Evolutionary conservation across 2,329 filamentous ascomycete genomes (phyloP).

Genomic region (Sporothrix curviconia): DNA sequence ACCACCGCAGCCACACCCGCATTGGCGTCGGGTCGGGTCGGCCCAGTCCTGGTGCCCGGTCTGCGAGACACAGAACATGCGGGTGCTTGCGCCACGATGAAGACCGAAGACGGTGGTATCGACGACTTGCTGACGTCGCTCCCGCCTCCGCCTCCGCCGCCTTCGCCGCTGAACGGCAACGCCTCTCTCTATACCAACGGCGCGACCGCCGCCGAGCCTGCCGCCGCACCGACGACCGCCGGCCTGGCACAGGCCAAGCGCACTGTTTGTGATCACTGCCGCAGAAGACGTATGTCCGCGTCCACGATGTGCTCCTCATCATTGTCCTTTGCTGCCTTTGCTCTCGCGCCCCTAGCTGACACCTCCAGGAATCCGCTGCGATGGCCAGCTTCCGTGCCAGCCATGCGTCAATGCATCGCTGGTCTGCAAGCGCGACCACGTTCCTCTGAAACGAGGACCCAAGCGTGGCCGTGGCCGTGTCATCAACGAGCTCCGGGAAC

Average conservation of each 20-base stretch:
- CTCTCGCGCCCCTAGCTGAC: background rate
- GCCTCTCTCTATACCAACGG: background rate
- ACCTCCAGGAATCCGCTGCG: slow-evolving; percentile 37
- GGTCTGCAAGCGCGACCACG: slow-evolving; percentile 57
- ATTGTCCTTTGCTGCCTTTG: slow-evolving; percentile 9
- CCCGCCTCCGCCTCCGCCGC: slow-evolving; percentile 10
- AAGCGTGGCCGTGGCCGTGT: slow-evolving; percentile 57
- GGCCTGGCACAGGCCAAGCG: slow-evolving; percentile 24
- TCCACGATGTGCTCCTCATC: no score
- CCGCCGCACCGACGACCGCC: background rate
- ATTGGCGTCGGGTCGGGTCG: slow-evolving; percentile 5
- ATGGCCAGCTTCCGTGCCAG: slow-evolving; percentile 48
- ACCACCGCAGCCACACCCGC: background rate
- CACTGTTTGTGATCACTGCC: slow-evolving; percentile 41
- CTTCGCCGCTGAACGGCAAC: background rate
- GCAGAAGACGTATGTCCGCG: slow-evolving; percentile 32
- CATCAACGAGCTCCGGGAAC: slow-evolving; percentile 52
- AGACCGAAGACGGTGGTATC: slow-evolving; percentile 20
- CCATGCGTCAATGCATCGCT: slow-evolving; percentile 54
- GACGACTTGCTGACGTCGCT: slow-evolving; percentile 17
- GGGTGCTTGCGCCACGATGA: slow-evolving; percentile 17
- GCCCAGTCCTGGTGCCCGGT: slow-evolving; percentile 5
- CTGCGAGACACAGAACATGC: slow-evolving; percentile 14
- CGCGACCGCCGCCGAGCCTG: background rate
- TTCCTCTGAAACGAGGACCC: slow-evolving; percentile 58